Conservation (phyloP, 2,329 filamentous ascomycete species). For the Hymenoscyphus infarciens region DNA sequence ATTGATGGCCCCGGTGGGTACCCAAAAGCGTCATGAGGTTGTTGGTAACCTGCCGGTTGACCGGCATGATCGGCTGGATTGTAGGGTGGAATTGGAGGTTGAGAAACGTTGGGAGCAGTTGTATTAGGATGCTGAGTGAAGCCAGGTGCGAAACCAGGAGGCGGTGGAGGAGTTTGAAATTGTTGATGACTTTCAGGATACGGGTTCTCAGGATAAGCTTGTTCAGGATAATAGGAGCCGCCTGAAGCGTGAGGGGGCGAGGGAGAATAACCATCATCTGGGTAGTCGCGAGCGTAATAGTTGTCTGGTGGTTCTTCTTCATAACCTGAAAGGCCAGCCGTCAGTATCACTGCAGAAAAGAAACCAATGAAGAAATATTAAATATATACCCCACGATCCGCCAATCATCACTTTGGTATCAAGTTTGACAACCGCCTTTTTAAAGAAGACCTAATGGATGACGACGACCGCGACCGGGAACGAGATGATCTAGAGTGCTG, state of each 20-base stretch:
- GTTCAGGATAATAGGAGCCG: conserved; percentile 32
- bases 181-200: conserved; percentile 14
- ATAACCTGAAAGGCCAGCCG: conserved; percentile 28
- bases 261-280: conserved; percentile 33
- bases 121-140: conserved; percentile 28
- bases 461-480: conserved; percentile 32
- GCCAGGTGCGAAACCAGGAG: conserved; percentile 12
- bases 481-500: conserved; percentile 32
- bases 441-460: conserved; percentile 31
- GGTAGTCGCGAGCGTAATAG: conserved; percentile 31
- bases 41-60: conserved; percentile 13
- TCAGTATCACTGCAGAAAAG: conserved; percentile 21
- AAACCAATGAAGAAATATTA: conserved; percentile 18
- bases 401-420: conserved; percentile 27
- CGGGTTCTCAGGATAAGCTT: background rate
- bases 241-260: conserved; percentile 36
- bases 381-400: conserved; percentile 15
- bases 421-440: conserved; percentile 33
- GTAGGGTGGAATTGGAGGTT: conserved; percentile 31
- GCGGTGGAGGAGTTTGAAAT: conserved; percentile 26
- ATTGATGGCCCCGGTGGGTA: conserved; percentile 19
- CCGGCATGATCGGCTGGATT: conserved; percentile 33
- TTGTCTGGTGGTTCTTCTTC: conserved; percentile 35
- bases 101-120: conserved; percentile 26
- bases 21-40: conserved; percentile 22